Conservation (phyloP, 2,329 filamentous ascomycete genomes). For the Lachnellula subtilissima region DNA sequence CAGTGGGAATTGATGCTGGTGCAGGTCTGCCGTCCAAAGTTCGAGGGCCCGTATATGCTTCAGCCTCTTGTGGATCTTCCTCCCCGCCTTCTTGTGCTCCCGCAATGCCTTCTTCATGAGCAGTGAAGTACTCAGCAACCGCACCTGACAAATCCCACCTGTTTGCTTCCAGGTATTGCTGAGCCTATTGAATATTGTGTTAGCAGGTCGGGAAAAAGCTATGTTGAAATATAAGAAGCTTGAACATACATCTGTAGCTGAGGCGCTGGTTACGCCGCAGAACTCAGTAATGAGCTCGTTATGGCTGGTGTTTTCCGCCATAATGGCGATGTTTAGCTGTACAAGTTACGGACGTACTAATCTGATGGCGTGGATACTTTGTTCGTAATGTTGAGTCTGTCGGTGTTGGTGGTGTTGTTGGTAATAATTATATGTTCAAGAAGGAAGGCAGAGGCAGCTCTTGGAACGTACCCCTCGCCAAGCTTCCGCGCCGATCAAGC, state of each 20-base stretch:
- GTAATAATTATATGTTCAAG: background rate
- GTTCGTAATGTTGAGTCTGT: background rate
- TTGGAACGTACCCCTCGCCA: slow-evolving; percentile 11
- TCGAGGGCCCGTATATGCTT: slow-evolving; percentile 54
- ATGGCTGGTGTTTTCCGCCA: slow-evolving; percentile 34
- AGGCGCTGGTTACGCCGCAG: slow-evolving; percentile 49
- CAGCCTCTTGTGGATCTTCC: slow-evolving; percentile 32
- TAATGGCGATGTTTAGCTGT: slow-evolving; percentile 29
- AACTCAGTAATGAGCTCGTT: slow-evolving; percentile 49
- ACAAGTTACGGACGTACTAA: background rate
- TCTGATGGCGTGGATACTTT: too few relatives aligned
- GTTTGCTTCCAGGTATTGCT: slow-evolving; percentile 59
- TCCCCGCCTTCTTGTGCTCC: slow-evolving; percentile 41
- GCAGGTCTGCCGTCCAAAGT: slow-evolving; percentile 60
- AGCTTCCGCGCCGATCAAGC: background rate
- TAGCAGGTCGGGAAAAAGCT: slow-evolving; percentile 1
- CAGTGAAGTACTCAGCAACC: slow-evolving; percentile 56
- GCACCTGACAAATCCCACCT: slow-evolving; percentile 64
- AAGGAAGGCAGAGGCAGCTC: slow-evolving; percentile 12
- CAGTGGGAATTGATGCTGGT: slow-evolving; percentile 34
- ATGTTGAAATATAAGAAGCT: background rate
- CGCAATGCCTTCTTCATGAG: slow-evolving; percentile 47
- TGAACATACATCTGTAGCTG: slow-evolving; percentile 41
- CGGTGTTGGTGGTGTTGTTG: background rate
- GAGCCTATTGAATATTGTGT: slow-evolving; percentile 46